phyloP scores from a whole-genome alignment of 805 yeast genomes.

The Candida dajiaensis region DNA sequence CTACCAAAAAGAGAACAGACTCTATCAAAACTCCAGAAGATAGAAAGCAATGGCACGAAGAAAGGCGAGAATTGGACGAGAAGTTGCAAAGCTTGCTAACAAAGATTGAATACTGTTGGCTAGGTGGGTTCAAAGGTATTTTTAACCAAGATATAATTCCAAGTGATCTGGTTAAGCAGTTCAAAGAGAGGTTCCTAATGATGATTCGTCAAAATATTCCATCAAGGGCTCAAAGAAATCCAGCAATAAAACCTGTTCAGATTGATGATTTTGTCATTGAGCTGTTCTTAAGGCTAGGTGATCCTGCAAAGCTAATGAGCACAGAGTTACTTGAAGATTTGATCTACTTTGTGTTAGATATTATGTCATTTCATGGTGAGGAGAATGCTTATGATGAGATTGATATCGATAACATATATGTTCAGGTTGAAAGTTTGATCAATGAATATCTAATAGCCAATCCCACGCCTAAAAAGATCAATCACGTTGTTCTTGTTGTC shows the following conservation, averaged over 20 bases:
- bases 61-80: constrained; percentile 55
- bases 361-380: constrained; percentile 57
- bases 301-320: constrained; percentile 24
- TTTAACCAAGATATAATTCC: constrained; percentile 36
- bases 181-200: constrained; percentile 32
- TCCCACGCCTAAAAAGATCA: constrained; percentile 10
- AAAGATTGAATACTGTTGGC: constrained; percentile 59
- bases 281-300: constrained; percentile 44
- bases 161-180: constrained; percentile 22
- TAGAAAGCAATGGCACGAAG: constrained; percentile 73
- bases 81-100: constrained; percentile 46
- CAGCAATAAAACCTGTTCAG: constrained; percentile 22
- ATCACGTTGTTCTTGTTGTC: constrained; percentile 66
- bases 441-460: constrained; percentile 24
- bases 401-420: constrained; percentile 49
- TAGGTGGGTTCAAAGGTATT: constrained; percentile 70
- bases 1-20: constrained; percentile 47
- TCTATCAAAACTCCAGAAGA: constrained; percentile 50
- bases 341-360: constrained; percentile 55
- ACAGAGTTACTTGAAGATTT: constrained; percentile 54
- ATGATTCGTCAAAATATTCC: constrained; percentile 44
- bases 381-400: constrained; percentile 60
- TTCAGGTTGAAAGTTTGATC: constrained; percentile 44
- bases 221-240: constrained; percentile 38
- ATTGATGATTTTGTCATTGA: constrained; percentile 53